Evolutionary conservation across 768 basidiomycete genomes (phyloP), one percentile per base, ranked within the genome.

Genomic region (Omphalotus guepiniiformis): DNA sequence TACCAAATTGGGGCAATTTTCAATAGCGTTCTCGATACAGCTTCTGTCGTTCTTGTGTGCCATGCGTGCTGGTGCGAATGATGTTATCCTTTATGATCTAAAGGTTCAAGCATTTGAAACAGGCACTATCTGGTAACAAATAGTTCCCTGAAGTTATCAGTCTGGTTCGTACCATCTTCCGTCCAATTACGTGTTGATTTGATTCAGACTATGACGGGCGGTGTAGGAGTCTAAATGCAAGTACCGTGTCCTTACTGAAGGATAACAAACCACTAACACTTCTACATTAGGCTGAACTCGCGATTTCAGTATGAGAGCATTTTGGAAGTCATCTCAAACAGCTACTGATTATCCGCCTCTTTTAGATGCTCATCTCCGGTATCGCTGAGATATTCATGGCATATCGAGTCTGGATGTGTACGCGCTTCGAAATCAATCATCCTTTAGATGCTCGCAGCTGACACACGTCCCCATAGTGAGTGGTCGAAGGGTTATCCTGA

Each of bases 281-380:
- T 38, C 3, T 41, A 22, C 21, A 11, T 6, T 46, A 60, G 58
- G 55, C 52, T 3, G 65, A 67, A 48, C 49, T 67, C 16, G 56
- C 55, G 5, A 37, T 67, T 22, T 67, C 65, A 18, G 65, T 65
- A 35, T 30, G 51, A 39, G 23, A 2, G 16, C 21, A 22, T 11
- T 28, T n/a, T n/a, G n/a, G n/a, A n/a, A n/a, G 21, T 21, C 36
- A n/a, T 18, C 21, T 9, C 3, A 39, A 28, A 12, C 30, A 40
- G 37, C 37, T 12, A 22, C 35, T 39, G 15, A 43, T 15, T 7
- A 12, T 48, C 6, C 11, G 9, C 9, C 21, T 36, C 16, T 25
- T 23, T n/a, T 39, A 67, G 65, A 67, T 67, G 61, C 27, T 60
- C 16, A 63, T 67, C 28, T 67, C 65, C n/a, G 65, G 56, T 22